These are phyloP conservation scores for Litsea cubeba DNA, from an alignment of 164 flowering plant species.

Conservation along the genomic window DNA sequence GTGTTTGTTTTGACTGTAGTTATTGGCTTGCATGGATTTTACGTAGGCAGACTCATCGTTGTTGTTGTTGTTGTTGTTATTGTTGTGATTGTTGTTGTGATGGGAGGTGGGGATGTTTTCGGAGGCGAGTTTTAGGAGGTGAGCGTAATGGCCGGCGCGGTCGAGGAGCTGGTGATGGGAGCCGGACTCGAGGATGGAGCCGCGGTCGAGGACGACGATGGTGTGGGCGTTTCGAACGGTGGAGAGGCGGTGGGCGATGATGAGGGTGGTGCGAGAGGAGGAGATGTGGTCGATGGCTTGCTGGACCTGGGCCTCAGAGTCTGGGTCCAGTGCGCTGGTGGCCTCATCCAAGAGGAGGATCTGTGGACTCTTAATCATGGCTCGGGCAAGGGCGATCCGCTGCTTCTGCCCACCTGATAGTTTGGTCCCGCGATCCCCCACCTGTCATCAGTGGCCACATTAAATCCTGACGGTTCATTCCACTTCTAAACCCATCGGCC, in stretches of 20 bases:
- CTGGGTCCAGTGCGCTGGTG: conserved; percentile 72
- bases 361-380: conserved; percentile 59
- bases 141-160: conserved; percentile 39
- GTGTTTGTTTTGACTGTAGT: conserved; percentile 11
- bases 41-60: conserved; percentile 17
- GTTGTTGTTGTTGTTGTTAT: neutral
- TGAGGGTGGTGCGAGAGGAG: conserved; percentile 50
- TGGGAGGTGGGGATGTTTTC: conserved; percentile 17
- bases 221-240: conserved; percentile 61
- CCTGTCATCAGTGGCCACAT: conserved; percentile 27
- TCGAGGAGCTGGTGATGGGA: conserved; percentile 54
- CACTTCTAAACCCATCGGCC: no score
- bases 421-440: conserved; percentile 57
- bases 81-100: neutral
- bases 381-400: conserved; percentile 71
- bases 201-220: conserved; percentile 56
- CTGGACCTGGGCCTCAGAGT: conserved; percentile 59
- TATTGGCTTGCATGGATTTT: conserved; percentile 19
- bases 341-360: conserved; percentile 78
- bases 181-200: conserved; percentile 55
- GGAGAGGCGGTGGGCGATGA: conserved; percentile 73
- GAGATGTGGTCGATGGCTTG: conserved; percentile 61
- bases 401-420: conserved; percentile 87
- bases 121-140: conserved; percentile 59
- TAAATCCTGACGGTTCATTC: no score